Evolutionary conservation across 164 flowering plant genomes (phyloP).

Genomic region (Echeveria elegans): DNA sequence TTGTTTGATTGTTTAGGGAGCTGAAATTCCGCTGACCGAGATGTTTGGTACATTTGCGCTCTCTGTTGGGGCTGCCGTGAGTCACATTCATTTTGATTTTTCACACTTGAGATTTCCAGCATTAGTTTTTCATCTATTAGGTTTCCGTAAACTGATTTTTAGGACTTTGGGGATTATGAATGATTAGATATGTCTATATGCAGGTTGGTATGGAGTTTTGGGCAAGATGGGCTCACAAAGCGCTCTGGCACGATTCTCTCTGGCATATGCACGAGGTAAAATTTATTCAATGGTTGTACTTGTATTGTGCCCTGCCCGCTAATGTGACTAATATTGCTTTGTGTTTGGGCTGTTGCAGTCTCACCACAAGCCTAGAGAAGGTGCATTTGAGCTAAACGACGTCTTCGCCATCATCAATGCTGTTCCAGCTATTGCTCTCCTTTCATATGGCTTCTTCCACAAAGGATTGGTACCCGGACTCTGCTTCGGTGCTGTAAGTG

Average conservation of each 20-base stretch:
- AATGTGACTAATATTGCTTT: not conserved
- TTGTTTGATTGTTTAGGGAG: slow-evolving; percentile 34
- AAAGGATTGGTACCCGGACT: slow-evolving; percentile 75
- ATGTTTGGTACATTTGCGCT: slow-evolving; percentile 86
- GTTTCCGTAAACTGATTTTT: not conserved
- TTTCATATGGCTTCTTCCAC: slow-evolving; percentile 62
- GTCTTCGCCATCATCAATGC: slow-evolving; percentile 83
- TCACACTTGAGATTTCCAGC: too few relatives aligned
- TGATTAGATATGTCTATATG: not conserved
- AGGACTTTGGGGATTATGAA: not conserved
- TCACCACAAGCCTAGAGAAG: slow-evolving; percentile 78
- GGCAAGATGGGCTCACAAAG: slow-evolving; percentile 95
- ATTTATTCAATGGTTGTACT: not conserved
- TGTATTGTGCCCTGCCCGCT: not conserved
- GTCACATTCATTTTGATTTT: too few relatives aligned
- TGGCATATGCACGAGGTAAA: slow-evolving; percentile 95
- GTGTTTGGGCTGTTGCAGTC: slow-evolving; percentile 33
- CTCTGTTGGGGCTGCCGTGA: slow-evolving; percentile 85
- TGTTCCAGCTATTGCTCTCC: slow-evolving; percentile 75
- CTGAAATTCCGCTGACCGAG: slow-evolving; percentile 57
- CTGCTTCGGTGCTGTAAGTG: slow-evolving; percentile 78
- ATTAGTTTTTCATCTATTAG: too few relatives aligned
- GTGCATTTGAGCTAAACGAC: slow-evolving; percentile 83
- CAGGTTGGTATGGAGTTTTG: slow-evolving; percentile 98
- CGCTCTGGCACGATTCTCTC: slow-evolving; percentile 86